phyloP scores from a whole-genome alignment of 176 grass and related monocot genomes.

The Bothriochloa decipiens region DNA sequence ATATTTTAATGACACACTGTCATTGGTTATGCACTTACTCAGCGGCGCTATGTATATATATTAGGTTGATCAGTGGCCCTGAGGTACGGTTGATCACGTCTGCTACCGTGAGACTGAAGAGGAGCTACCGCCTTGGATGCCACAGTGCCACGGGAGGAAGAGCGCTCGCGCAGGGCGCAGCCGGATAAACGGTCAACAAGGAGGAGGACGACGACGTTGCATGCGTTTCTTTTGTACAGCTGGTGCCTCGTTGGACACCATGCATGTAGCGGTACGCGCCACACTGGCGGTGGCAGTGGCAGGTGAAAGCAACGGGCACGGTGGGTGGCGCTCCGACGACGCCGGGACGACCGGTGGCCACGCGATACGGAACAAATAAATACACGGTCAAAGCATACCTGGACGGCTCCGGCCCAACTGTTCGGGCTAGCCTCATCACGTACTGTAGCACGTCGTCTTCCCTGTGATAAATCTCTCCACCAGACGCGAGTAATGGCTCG shows the following conservation, averaged over 20 bases:
- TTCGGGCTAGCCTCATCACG: neutral
- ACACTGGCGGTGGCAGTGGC: conserved; percentile 34
- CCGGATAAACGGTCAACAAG: conserved; percentile 31
- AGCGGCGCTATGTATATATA: too few species aligned
- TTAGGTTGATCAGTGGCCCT: neutral
- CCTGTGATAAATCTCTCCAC: neutral
- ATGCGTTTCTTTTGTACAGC: conserved; percentile 33
- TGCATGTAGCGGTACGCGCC: neutral
- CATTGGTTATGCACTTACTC: neutral
- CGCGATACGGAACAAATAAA: neutral
- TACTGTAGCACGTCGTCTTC: neutral
- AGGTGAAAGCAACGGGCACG: conserved; percentile 14
- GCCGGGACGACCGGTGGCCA: neutral
- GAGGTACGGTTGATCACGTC: neutral
- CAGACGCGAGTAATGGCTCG: neutral
- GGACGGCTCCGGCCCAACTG: neutral
- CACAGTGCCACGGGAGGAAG: neutral
- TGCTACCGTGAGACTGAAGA: neutral
- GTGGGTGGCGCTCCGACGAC: neutral
- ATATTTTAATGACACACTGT: neutral
- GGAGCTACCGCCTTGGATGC: conserved; percentile 13
- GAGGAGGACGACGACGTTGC: neutral
- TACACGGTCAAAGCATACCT: conserved; percentile 14
- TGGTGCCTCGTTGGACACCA: conserved; percentile 43
- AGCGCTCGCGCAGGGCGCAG: neutral